A percentile compares a stretch with the other conserved stretches of the same genome.
Conservation (phyloP, 768 basidiomycete species). For the Auricularia sp. region DNA sequence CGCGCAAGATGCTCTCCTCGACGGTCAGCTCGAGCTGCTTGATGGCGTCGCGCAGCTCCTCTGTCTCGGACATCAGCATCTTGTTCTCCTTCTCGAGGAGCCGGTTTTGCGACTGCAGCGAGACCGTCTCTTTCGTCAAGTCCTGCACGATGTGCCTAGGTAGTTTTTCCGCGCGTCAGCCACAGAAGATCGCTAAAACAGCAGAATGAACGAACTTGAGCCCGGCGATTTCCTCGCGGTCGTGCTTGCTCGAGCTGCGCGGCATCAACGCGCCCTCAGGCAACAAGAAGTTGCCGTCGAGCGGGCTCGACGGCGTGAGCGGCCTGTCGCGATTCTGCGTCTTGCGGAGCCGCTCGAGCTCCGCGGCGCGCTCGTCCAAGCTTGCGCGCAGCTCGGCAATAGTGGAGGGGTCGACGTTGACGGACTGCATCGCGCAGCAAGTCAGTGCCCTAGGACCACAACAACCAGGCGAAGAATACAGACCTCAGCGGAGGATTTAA, state of each 20-base stretch:
- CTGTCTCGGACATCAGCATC: constrained; percentile 51
- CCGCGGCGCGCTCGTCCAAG: constrained; percentile 33
- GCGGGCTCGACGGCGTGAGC: constrained; percentile 23
- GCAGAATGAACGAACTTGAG: constrained; percentile 49
- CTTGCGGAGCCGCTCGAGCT: constrained; percentile 51
- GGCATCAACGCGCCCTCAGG: background rate
- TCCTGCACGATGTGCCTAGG: constrained; percentile 78
- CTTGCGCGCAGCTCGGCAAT: constrained; percentile 14
- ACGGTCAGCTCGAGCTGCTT: constrained; percentile 67
- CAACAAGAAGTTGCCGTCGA: background rate
- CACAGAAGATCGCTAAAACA: background rate
- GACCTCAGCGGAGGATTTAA: background rate
- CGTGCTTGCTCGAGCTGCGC: constrained; percentile 35
- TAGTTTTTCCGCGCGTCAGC: constrained; percentile 3
- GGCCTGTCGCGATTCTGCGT: constrained; percentile 49
- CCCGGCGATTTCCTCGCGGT: constrained; percentile 64
- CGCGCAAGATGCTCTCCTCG: constrained; percentile 46
- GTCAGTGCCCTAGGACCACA: too few relatives aligned
- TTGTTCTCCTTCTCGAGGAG: constrained; percentile 71
- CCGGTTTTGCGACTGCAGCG: constrained; percentile 52
- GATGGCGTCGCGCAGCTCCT: constrained; percentile 72
- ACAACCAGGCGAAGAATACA: background rate
- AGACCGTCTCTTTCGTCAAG: constrained; percentile 70
- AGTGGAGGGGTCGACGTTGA: constrained; percentile 3
- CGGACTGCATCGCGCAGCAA: constrained; percentile 5